phyloP scores from a whole-genome alignment of 768 basidiomycete genomes.

The Sporobolomyces roseus region DNA sequence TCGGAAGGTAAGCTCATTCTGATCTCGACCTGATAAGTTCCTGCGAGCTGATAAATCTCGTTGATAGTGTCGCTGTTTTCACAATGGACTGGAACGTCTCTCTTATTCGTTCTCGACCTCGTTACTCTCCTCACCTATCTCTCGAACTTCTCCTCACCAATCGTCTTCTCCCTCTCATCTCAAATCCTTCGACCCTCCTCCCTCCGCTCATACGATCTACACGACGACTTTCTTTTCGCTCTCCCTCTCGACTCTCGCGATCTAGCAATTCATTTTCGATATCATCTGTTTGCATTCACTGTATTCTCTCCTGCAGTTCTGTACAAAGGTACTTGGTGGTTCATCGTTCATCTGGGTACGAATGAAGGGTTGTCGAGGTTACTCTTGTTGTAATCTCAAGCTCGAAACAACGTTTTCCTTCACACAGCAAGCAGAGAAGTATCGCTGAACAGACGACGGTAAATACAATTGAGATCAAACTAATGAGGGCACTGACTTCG shows the following conservation, averaged over 20 bases:
- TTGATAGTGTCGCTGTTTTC: no score
- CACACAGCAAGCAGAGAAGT: no score
- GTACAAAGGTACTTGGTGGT: conserved; percentile 18
- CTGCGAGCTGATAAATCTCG: no score
- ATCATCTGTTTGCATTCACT: conserved; percentile 32
- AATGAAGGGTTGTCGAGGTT: conserved; percentile 7
- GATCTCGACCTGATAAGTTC: no score
- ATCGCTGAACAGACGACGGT: no score
- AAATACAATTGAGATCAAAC: no score
- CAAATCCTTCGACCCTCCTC: background rate
- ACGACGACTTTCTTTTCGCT: conserved; percentile 21
- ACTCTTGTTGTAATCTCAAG: background rate
- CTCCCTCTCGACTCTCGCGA: conserved; percentile 7
- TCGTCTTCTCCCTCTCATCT: conserved; percentile 22
- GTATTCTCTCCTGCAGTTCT: conserved; percentile 38
- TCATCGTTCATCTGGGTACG: conserved; percentile 9
- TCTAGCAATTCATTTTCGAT: conserved; percentile 20
- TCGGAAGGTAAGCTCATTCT: no score
- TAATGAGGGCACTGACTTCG: no score
- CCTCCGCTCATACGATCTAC: background rate
- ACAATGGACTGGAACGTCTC: no score
- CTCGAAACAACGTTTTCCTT: no score
- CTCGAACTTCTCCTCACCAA: conserved; percentile 36
- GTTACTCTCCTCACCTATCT: conserved; percentile 36
- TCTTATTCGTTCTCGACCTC: conserved; percentile 24